Evolutionary conservation across 441 rosid genomes (phyloP), one percentile per base, ranked within the genome.

Genomic region (Erodium moschatum): DNA sequence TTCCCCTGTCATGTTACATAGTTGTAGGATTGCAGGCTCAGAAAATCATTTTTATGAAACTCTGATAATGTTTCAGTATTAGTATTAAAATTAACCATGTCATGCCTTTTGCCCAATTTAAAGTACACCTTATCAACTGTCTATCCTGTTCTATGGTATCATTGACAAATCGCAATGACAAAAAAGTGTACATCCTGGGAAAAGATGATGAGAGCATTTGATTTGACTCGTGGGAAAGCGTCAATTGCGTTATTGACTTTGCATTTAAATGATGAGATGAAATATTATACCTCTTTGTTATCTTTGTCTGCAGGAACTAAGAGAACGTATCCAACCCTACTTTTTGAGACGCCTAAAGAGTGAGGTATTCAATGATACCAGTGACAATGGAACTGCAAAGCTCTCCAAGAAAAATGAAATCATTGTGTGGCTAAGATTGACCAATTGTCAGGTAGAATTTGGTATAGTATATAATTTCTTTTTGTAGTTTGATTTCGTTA

Each of bases 371-470:
- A 77, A 74, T 73, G 93, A 86, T 48, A 79, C 85, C 69, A 81
- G 81, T 77, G 72, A 67, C 63, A 64, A 85, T 73, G 72, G 77
- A 63, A 15, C 44, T 80, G 82, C 86, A 73, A 83, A 82, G 72
- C 91, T 93, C 70, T 93, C 98, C 64, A 89, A 81, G 78, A 93
- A 93, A 79, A 87, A 85, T 73, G 97, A 93, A 75, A 78, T 91
- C 77, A 92, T 91, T 70, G 92, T 93, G 68, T 93, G 98, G 98
- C 81, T 93, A 76, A 85, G 85, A 67, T 77, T 93, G 79, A 91
- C 97, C 46, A 73, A 73, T 68, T 89, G 90, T 75, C 98, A 93
- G 97, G 98, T 93, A 52, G 31, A 67, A 69, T 68, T 70, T 69
- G 50, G 60, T 73, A 29, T 46, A 66, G 40, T 19, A 54, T 20